Conservation (phyloP, 306 rosid species). For the Fagus sylvatica region DNA sequence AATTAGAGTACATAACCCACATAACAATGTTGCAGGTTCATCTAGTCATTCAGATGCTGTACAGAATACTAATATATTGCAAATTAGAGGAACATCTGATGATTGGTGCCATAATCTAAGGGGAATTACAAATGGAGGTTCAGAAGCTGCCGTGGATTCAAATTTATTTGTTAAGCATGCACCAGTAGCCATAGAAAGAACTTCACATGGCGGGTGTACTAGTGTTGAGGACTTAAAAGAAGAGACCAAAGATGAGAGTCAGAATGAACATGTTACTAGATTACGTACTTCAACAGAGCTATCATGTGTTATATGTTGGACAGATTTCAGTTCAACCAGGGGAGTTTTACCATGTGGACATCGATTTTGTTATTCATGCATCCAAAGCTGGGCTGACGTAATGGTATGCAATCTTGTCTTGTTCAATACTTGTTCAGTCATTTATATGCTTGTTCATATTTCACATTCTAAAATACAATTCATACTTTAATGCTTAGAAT, state of each 20-base stretch:
- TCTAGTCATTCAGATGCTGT: slow-evolving; percentile 37
- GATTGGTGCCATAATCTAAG: slow-evolving; percentile 33
- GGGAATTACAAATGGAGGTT: slow-evolving; percentile 26
- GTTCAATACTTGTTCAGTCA: background rate
- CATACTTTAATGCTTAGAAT: background rate
- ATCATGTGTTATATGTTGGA: slow-evolving; percentile 90
- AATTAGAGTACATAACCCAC: slow-evolving; percentile 26
- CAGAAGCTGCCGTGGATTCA: slow-evolving; percentile 28
- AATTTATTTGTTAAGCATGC: slow-evolving; percentile 34
- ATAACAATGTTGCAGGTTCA: slow-evolving; percentile 27
- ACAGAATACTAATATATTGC: slow-evolving; percentile 25
- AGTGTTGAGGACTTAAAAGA: slow-evolving; percentile 33
- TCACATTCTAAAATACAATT: background rate
- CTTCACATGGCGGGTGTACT: slow-evolving; percentile 38
- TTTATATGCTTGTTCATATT: background rate
- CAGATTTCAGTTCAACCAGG: slow-evolving; percentile 68
- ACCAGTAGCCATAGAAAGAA: slow-evolving; percentile 24
- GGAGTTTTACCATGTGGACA: slow-evolving; percentile 90
- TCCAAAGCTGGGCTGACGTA: slow-evolving; percentile 69
- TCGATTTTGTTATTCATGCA: slow-evolving; percentile 82
- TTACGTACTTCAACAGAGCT: slow-evolving; percentile 47
- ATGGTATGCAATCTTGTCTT: slow-evolving; percentile 47
- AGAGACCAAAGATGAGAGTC: slow-evolving; percentile 24
- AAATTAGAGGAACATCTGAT: slow-evolving; percentile 35
- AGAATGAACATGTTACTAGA: slow-evolving; percentile 27